A percentile compares a stretch with the other conserved stretches of the same genome.
Conservation (phyloP, 768 basidiomycete genomes). For the Suillus clintonianus region DNA sequence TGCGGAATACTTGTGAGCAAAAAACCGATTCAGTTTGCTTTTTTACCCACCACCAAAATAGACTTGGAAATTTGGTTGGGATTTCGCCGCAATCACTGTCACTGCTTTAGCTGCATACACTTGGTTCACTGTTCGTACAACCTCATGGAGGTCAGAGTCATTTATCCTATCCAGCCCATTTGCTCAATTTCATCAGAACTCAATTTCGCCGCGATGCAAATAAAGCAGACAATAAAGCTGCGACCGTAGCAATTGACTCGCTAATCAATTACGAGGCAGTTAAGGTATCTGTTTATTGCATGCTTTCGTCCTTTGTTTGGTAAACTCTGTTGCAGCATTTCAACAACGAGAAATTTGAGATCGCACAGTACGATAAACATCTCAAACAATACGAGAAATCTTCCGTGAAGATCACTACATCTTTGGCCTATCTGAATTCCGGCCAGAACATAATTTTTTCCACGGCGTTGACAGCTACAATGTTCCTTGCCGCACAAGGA, state of each 20-base stretch:
- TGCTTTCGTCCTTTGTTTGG: not conserved
- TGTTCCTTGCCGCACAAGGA: constrained; percentile 96
- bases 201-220: constrained; percentile 94
- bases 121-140: constrained; percentile 96
- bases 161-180: not conserved
- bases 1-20: constrained; percentile 89
- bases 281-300: constrained; percentile 57
- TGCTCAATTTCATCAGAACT: constrained; percentile 52
- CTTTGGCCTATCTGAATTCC: constrained; percentile 89
- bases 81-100: constrained; percentile 90
- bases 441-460: constrained; percentile 98
- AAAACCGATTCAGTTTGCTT: not conserved
- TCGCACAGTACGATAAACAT: constrained; percentile 89
- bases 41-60: constrained; percentile 29
- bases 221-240: constrained; percentile 94
- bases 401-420: constrained; percentile 93
- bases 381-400: constrained; percentile 87
- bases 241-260: constrained; percentile 90
- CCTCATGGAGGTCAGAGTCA: constrained; percentile 81
- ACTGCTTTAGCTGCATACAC: constrained; percentile 87
- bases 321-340: constrained; percentile 65
- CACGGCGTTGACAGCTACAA: constrained; percentile 87
- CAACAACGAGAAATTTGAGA: constrained; percentile 94
- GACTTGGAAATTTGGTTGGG: constrained; percentile 98
- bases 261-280: constrained; percentile 99